Evolutionary conservation across 2,329 filamentous ascomycete genomes (phyloP), one percentile per base, ranked within the genome.

Genomic region (Venturia aucupariae): DNA sequence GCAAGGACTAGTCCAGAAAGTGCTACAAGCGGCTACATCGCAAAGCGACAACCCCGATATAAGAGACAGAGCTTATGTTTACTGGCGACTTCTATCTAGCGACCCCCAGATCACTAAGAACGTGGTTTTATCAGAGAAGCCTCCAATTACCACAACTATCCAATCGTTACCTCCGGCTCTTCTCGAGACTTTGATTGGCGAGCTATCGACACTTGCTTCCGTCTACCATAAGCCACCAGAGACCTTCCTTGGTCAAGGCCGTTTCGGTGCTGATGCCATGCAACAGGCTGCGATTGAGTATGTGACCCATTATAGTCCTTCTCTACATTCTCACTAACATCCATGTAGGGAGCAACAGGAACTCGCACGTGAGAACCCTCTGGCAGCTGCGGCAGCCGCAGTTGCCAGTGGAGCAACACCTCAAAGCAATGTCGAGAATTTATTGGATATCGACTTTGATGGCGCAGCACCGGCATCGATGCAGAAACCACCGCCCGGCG

Each of bases 11-110:
- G 93, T 99, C 1, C 92, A 97, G 72, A 96, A 95, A 74, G 92
- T 99, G 19, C 83, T 99, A 30, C 92, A 97, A 76, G 84, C 88
- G 44, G 93, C 94, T 38, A 99, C 94, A 8, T 89, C 89, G 51
- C 92, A 97, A 72, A 96, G 92, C 72, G 94, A 99, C 75, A 99
- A 99, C 74, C 93, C 94, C 0, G 94, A 99, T 77, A 95, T 97
- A 70, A 88, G 94, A 70, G 94, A 99, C 75, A 86, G 94, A 76
- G 94, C 94, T 64, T 99, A 97, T 73, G 91, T 97, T 48, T 99
- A 99, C 80, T 99, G 94, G 94, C 90, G 94, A 73, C 81, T 99
- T 61, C 81, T 99, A 10, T 97, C 94, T 27, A 94, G 90, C 65
- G 93, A 97, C 73, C 86, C 93, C 38, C 87, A 94, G 68, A 84